Base-by-base conservation (phyloP, 140 eudicot genomes). In the Flaveria floridana region DNA sequence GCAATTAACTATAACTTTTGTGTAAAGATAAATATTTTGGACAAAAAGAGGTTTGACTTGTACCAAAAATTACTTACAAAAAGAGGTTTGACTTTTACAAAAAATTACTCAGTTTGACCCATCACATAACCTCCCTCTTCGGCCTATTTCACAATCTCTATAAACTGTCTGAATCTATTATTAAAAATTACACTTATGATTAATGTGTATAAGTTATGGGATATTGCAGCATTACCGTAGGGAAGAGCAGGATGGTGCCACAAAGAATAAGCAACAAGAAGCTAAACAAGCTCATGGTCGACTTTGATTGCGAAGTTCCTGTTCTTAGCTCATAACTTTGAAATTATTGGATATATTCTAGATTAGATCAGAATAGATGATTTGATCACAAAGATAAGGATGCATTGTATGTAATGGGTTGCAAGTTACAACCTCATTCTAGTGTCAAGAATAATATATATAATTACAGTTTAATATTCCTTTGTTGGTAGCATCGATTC, bases 251-350 rank as follows among this genome's bases (percentile, higher is more conserved):
- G 67, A 75, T 78, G 72, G 80, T 81, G 76, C 69, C 87, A 71
- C 93, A 88, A 82, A 86, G 86, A 73, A 84, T 93, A 69, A 93
- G 93, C 89, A 90, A 90, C 87, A 89, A 90, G 85, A 93, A 93
- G 84, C 70, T 93, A 75, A 86, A 82, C 82, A 86, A 90, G 69
- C 75, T 90, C 28, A 85, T 93, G 91, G 84, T 86, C 58, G 85
- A 86, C 68, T 93, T 88, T 68, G 91, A 89, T 20, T 75, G 76
- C 75, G 83, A 73, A 53, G 52, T 9, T 25, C 48, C 41, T 10
- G 37, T 50, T 51, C 58, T 10, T 28, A 78, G 59, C 25, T 37
- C 63, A 50, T 73, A 65, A 71, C 37, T 16, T 51, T 25, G 75
- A 2, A 18, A 39, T 65, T 39, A 41, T 9, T 64, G 74, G 68